Evolutionary conservation across 2,329 filamentous ascomycete genomes (phyloP).

Genomic region (Alternaria triticina): DNA sequence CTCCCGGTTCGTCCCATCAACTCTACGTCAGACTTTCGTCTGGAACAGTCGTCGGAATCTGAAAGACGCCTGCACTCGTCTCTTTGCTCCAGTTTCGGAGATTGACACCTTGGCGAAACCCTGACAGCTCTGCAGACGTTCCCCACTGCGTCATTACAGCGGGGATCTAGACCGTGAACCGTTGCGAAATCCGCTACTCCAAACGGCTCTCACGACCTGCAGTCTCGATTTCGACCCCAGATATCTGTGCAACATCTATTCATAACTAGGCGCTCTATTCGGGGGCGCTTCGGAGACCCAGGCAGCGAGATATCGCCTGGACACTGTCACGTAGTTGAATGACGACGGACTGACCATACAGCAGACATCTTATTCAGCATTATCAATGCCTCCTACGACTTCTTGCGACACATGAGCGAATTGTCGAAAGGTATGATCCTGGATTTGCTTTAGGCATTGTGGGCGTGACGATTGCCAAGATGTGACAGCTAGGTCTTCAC

Average conservation of each 20-base stretch:
- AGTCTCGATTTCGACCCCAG: neutral
- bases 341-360: neutral
- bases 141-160: neutral
- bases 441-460: conserved; percentile 15
- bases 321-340: neutral
- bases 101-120: conserved; percentile 3
- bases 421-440: neutral
- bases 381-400: neutral
- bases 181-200: neutral
- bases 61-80: neutral
- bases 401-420: neutral
- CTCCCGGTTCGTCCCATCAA: neutral
- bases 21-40: neutral
- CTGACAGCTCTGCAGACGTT: neutral
- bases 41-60: neutral
- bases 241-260: neutral
- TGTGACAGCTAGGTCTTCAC: conserved; percentile 24
- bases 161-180: neutral
- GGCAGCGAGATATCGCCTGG: neutral
- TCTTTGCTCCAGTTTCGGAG: neutral
- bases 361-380: neutral
- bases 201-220: neutral
- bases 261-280: neutral
- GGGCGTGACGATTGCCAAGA: conserved; percentile 28
- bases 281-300: neutral